phyloP scores from a whole-genome alignment of 768 basidiomycete species.

The Krasilnikovozyma curviuscula region DNA sequence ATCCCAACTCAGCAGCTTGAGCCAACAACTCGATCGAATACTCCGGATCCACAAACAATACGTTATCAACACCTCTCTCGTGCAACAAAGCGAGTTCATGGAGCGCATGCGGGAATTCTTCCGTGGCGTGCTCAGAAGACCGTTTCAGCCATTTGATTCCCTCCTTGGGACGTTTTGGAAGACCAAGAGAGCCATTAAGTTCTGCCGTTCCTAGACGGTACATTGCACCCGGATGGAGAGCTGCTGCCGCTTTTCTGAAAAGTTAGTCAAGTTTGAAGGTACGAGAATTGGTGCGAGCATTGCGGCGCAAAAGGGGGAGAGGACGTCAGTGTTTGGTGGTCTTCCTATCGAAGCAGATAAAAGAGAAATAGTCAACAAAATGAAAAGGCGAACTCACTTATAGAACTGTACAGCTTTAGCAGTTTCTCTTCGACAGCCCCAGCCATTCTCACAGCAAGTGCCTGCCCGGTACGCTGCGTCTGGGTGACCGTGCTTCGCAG shows the following conservation, averaged over 20 bases:
- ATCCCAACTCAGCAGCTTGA: constrained; percentile 85
- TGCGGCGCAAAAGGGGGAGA: neutral
- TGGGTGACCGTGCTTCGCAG: constrained; percentile 90
- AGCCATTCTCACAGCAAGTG: constrained; percentile 96
- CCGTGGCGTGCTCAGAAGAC: constrained; percentile 67
- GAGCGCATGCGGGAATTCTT: constrained; percentile 88
- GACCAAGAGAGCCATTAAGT: constrained; percentile 80
- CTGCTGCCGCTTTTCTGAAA: constrained; percentile 61
- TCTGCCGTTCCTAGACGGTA: constrained; percentile 91
- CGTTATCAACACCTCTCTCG: constrained; percentile 94
- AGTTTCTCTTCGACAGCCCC: constrained; percentile 86
- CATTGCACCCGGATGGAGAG: constrained; percentile 83
- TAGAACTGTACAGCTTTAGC: constrained; percentile 83
- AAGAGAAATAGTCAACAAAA: neutral
- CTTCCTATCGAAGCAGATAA: neutral
- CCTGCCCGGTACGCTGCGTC: constrained; percentile 90
- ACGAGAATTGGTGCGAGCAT: neutral
- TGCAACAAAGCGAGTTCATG: constrained; percentile 87
- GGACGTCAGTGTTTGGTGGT: neutral
- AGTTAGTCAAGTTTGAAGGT: neutral
- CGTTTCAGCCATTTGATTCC: constrained; percentile 98
- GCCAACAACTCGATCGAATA: constrained; percentile 87
- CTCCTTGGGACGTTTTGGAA: constrained; percentile 73
- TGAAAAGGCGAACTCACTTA: constrained; percentile 26
- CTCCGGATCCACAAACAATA: constrained; percentile 88